Base-by-base conservation (phyloP, 345 rosid genomes). In the Moringa oleifera region DNA sequence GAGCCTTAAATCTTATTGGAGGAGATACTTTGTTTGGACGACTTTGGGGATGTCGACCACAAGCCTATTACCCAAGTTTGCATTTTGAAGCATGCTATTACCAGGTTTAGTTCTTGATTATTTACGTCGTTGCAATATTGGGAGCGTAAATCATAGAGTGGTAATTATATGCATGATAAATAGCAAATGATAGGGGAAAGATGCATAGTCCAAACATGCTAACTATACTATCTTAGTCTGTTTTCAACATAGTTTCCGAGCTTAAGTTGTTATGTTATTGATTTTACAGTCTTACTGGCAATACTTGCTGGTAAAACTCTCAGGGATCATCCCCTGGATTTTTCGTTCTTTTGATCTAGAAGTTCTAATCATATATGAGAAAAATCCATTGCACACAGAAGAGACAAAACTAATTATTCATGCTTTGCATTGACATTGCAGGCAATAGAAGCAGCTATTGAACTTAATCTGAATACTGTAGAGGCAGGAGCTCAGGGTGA, bases 401-500 rank as follows among this genome's bases (percentile, higher is more conserved):
- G 17, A 41, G 9, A 15, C 33, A 41, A 1, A 11, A 41, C 13
- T 9, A 4, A 4, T 41, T 1, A 41, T 11, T 41, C 59, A 23
- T 61, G 33, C 23, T 63, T 51, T 50, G 47, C 67, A 17, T 23
- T 64, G 61, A 51, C 23, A 18, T 53, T 18, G 20, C 75, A 91
- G 97, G 97, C 96, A 55, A 91, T 91, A 45, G 97, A 91, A 80
- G 97, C 96, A 58, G 97, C 91, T 0, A 88, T 91, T 45, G 96
- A 91, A 65, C 85, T 88, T 60, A 71, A 82, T 69, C 77, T 91
- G 17, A 76, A 66, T 28, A 80, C 96, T 0, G 98, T 93, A 18
- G 98, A 93, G 77, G 98, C 98, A 6, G 97, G 98, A 76, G 98
- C 98, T 59, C 98, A 93, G 65, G 98, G 98, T 13, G 98, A 93